A percentile compares a stretch with the other conserved stretches of the same genome.
phyloP scores from a whole-genome alignment of 768 basidiomycete genomes.

The Kwoniella sp. region DNA sequence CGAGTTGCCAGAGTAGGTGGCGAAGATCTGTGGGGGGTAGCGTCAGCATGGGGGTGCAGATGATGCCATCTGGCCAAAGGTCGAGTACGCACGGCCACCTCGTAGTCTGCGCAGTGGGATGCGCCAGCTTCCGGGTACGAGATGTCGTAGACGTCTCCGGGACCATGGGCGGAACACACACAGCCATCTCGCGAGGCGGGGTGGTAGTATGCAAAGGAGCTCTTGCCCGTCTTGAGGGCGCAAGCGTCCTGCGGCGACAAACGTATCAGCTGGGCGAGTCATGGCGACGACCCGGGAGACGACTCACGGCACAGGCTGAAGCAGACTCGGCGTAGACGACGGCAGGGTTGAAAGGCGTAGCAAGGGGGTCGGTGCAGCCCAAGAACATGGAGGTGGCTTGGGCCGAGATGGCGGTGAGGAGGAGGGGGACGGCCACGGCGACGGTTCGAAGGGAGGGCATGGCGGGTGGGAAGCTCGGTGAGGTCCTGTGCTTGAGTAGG shows the following conservation, averaged over 20 bases:
- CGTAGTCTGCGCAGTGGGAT: constrained; percentile 2
- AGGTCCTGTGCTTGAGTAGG: neutral
- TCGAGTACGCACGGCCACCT: constrained; percentile 14
- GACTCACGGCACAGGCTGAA: constrained; percentile 2
- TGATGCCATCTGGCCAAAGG: too few species aligned
- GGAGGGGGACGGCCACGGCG: constrained; percentile 2
- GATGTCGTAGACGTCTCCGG: constrained; percentile 10
- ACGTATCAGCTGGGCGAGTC: neutral
- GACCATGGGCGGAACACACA: constrained; percentile 3
- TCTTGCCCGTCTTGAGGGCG: neutral
- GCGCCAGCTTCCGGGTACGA: constrained; percentile 2
- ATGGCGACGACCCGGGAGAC: neutral
- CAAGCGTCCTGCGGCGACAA: constrained; percentile 2
- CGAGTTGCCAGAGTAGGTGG: constrained; percentile 8
- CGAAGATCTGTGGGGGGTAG: constrained; percentile 2
- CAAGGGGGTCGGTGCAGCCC: constrained; percentile 7
- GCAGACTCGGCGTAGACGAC: neutral
- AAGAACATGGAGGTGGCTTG: neutral
- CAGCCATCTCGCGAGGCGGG: neutral
- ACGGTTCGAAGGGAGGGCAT: constrained; percentile 6
- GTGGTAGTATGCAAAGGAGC: constrained; percentile 8
- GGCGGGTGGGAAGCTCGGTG: neutral
- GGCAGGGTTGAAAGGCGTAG: constrained; percentile 5
- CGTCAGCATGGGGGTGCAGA: too few species aligned
- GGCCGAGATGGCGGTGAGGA: neutral